Conservation (phyloP, 352 stramenopile genomes). For the Phytophthora ohioensis region DNA sequence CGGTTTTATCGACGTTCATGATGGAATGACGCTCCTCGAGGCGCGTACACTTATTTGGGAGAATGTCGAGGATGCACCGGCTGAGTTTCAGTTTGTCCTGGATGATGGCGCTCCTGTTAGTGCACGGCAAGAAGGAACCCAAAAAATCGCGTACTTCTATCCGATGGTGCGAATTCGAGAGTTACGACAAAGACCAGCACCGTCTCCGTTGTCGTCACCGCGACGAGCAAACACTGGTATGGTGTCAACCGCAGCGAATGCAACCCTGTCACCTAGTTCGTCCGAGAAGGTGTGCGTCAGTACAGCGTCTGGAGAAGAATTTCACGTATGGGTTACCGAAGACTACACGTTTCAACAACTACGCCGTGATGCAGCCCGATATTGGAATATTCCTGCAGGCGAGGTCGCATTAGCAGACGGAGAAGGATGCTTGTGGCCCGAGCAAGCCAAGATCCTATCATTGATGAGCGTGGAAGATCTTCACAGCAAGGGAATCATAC, state of each 20-base stretch:
- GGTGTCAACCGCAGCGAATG: neutral
- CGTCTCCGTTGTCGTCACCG: conserved; percentile 20
- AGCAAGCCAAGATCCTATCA: conserved; percentile 76
- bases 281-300: conserved; percentile 64
- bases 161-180: conserved; percentile 80
- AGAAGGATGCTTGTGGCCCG: conserved; percentile 79
- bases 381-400: conserved; percentile 63
- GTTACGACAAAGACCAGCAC: conserved; percentile 21
- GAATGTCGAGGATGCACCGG: conserved; percentile 72
- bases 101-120: conserved; percentile 71
- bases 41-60: conserved; percentile 69
- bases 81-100: conserved; percentile 79
- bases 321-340: conserved; percentile 70
- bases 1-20: conserved; percentile 79
- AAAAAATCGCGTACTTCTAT: conserved; percentile 71
- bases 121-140: conserved; percentile 61
- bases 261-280: conserved; percentile 11
- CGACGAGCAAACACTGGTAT: conserved; percentile 8
- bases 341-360: conserved; percentile 84
- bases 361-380: conserved; percentile 68
- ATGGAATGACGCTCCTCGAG: conserved; percentile 68
- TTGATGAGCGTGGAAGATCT: conserved; percentile 65
- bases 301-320: conserved; percentile 64
- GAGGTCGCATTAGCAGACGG: conserved; percentile 62
- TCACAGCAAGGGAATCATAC: conserved; percentile 54